Conservation (phyloP, 2,329 filamentous ascomycete species). For the Calonectria fujianensis region DNA sequence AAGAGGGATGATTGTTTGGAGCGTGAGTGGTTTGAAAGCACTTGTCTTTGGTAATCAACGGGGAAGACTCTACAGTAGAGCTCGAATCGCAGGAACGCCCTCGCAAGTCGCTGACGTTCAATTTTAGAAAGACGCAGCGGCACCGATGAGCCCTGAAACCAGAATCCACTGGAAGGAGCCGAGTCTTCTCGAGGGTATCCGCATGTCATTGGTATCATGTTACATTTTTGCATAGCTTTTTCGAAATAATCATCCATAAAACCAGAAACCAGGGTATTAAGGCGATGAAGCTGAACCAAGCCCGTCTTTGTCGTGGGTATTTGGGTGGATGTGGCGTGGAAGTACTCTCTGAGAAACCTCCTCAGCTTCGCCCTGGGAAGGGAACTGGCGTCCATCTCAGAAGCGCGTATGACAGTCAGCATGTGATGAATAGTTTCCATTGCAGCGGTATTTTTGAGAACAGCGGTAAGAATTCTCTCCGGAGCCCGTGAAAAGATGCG, state of each 20-base stretch:
- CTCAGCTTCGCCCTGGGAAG: not conserved
- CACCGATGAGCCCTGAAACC: not conserved
- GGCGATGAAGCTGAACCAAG: not conserved
- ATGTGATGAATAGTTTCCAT: not conserved
- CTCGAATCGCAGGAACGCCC: not conserved
- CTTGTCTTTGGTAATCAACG: not conserved
- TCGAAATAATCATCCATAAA: slow-evolving; percentile 3
- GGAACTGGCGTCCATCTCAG: not conserved
- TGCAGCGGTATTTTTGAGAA: not conserved
- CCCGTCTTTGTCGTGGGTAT: not conserved
- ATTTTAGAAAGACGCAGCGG: not conserved
- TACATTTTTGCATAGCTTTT: not conserved
- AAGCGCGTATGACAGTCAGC: not conserved
- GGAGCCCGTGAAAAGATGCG: not conserved
- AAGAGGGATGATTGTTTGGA: not conserved
- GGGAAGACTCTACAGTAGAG: slow-evolving; percentile 8
- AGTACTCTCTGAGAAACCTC: not conserved
- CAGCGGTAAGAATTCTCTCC: not conserved
- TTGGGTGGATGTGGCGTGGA: not conserved
- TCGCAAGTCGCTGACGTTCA: not conserved
- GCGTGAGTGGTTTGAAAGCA: not conserved
- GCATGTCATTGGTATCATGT: not conserved
- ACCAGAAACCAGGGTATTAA: not conserved
- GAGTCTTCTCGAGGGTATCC: not conserved
- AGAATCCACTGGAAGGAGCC: not conserved